Evolutionary conservation across 2,329 filamentous ascomycete genomes (phyloP), one percentile per base, ranked within the genome.

Genomic region (Pezicula radicicola): DNA sequence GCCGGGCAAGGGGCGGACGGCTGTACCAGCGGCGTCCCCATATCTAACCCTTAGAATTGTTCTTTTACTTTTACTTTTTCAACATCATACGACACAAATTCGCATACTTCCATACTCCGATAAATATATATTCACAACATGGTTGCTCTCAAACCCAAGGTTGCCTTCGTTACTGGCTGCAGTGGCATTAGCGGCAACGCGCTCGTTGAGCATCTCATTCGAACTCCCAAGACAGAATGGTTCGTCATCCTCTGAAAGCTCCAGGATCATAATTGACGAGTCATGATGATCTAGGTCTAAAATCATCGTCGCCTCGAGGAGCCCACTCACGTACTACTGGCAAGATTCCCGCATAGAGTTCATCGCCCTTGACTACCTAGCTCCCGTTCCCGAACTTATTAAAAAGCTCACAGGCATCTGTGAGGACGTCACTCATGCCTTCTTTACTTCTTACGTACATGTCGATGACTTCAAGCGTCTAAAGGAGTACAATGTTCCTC

Each of bases 181-280:
- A 70, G 69, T 54, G 68, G 69, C 21, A 67, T 70, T 39, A 67
- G 57, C 41, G 69, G 69, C 6, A 54, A 56, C 46, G 64, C 67
- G 1, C 63, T 72, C 15, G 52, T 70, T 15, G 67, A 71, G 50
- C 59, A 70, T 40, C 54, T 72, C 5, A 54, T 61, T n/a, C 51
- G 59, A 5, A 55, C 54, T 12, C 61, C 65, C 1, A 59, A 63
- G 25, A 53, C 54, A 19, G 55, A 65, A 51, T 63, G 62, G 60
- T 63, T 25, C 25, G 25, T 25, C 25, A 6, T 25, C 43, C 8
- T 28, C 10, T 36, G 10, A 35, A 12, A 35, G 3, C 21, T 16
- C 21, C 16, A 10, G 15, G 39, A 15, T 16, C 37, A n/a, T 3
- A 42, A 16, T 30, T 49, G 12, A 28, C 21, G 2, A 28, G 7